Evolutionary conservation across 2,329 filamentous ascomycete species (phyloP), one percentile per base, ranked within the genome.

Genomic region (Botrytis galanthina): DNA sequence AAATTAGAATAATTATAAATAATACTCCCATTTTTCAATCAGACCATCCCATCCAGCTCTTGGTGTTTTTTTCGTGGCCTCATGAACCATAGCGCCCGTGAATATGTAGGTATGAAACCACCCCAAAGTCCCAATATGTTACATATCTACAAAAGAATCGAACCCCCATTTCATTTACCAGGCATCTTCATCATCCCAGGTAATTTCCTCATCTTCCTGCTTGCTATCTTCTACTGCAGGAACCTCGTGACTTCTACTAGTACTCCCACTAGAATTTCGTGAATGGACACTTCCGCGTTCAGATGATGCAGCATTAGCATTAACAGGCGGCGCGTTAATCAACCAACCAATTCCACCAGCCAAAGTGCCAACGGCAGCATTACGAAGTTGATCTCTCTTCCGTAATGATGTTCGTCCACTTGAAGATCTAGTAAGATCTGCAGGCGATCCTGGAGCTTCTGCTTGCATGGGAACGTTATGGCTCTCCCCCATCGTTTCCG

Each of bases 381-480:
- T 90, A 75, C 89, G 85, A 59, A 92, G 79, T 81, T 92, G 91
- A 80, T 95, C 93, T 77, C 93, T 87, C 84, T 91, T 95, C 78
- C 93, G 87, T 54, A 88, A 85, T 73, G 85, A 83, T 74, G 85
- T 81, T 51, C 71, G 75, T 26, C 35, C 44, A 63, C 42, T 71
- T 22, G 42, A 42, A 29, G 54, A 61, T 59, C 42, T 16, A 42
- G 35, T 37, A 62, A 66, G 46, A 37, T 22, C 39, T 69, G 71
- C 9, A 37, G 48, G 39, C 12, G 37, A 39, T 32, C 26, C 26
- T 3, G 70, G 29, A 16, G 5, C 44, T 16, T 48, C 51, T 39
- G 29, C 39, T 37, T 57, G 71, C n/a, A 32, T 54, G 37, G 37
- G 37, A 37, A 54, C 42, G 14, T 67, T 39, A 26, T 54, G 35